Base-by-base conservation (phyloP, 495 filamentous ascomycete genomes). In the Astrothelium macrocarpum region DNA sequence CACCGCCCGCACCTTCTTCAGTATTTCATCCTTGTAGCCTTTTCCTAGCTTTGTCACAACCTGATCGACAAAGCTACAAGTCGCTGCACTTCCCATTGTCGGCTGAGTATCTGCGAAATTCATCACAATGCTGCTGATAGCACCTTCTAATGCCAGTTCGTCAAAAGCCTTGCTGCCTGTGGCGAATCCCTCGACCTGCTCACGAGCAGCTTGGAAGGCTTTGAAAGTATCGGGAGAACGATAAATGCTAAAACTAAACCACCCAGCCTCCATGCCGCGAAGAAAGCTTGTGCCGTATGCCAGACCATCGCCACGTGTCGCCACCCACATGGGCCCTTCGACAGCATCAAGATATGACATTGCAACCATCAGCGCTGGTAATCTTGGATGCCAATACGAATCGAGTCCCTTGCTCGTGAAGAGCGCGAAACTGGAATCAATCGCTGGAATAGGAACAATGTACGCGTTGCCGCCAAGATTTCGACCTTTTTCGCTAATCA, bases 261-360 rank as follows among this genome's bases (percentile, higher is more conserved):
- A 85, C 31, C 95, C 93, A 10, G 82, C 85, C 63, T 94, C 89
- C 45, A 89, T 77, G 66, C 89, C 85, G 64, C 85, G 84, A 16
- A 76, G 79, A 71, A 97, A 95, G 66, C 78, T 81, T 11, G 87
- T 86, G 18, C 90, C 90, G 72, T 99, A 99, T 0, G 92, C 94
- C 31, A 97, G 81, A 31, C 94, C 95, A 56, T 86, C 91, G 46
- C 94, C 94, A 43, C 94, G 91, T 59, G 96, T 86, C 1, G 90
- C 90, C 64, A 85, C 85, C 91, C 93, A 97, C 26, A 98, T 82
- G 4, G 94, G 95, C 1, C 94, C 94, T 76, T 97, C 95, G 20
- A 94, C 88, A 0, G 90, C 85, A 67, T 96, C 92, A 65, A 99
- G 87, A 73, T 96, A 97, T 12, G 91, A 82, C 32, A 88, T 82